Evolutionary conservation across 176 grass and related monocot genomes (phyloP), one percentile per base, ranked within the genome.

Genomic region (Rhynchospora breviuscula): DNA sequence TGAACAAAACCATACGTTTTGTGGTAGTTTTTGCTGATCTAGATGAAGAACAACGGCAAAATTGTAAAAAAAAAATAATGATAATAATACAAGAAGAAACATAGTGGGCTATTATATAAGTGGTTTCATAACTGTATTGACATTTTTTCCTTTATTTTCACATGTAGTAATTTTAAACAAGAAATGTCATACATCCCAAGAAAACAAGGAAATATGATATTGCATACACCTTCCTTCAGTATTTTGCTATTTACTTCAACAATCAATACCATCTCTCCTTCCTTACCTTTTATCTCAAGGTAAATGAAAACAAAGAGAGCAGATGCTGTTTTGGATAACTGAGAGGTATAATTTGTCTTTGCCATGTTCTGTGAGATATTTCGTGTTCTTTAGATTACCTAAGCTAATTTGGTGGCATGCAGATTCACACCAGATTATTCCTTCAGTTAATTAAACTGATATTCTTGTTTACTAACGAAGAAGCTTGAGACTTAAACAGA

Each of bases 1-100:
- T 98, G 84, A 98, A 93, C 84, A 94, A 85, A 84, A 98, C 85
- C 78, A 98, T 93, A 49, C 95, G 68, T 85, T 98, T 98, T 66
- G 82, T 91, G 67, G 84, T 43, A 0, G 92, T 93, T 90, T 91
- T 98, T 66, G 35, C 87, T 75, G 95, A 94, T 80, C 95, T 98
- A 80, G 83, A 72, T 53, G 63, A 78, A 81, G 44, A 52, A 63
- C 19, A 74, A 74, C 12, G 46, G 10, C 17, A 73, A 44, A 73
- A 25, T 51, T 23, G 70, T 14, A 40, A 40, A 67, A 40, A 2
- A 40, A 40, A 2, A 40, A 40, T 40, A 40, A 40, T 40, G 3
- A 40, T 40, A 40, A 40, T 40, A 40, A 40, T 18, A 18, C 7
- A 59, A 18, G 17, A 64, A 33, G 10, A 64, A 74, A 74, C 10